Percentiles rank a stretch among this genome's conserved stretches.
Conservation (phyloP, 2,329 filamentous ascomycete species). For the Exutisphaerella laricina region DNA sequence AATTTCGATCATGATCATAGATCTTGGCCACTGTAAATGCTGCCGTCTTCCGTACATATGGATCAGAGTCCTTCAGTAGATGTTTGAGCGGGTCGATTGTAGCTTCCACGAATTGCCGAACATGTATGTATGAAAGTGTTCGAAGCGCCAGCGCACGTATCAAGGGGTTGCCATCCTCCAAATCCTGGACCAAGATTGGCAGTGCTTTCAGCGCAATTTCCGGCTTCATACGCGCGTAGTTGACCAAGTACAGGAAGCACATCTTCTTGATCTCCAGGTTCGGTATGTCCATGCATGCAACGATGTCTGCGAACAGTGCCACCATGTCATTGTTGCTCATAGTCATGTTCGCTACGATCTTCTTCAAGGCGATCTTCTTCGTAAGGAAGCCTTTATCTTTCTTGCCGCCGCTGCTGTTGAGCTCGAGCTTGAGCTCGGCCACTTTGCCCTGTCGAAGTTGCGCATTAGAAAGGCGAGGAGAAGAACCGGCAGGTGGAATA, state of each 20-base stretch:
- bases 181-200: constrained; percentile 81
- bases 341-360: constrained; percentile 99
- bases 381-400: constrained; percentile 94
- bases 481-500: constrained; percentile 14
- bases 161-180: constrained; percentile 87
- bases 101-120: constrained; percentile 89
- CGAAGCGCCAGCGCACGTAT: constrained; percentile 87
- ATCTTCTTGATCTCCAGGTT: constrained; percentile 99
- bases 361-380: constrained; percentile 98
- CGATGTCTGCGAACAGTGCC: constrained; percentile 88
- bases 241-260: constrained; percentile 97
- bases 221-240: constrained; percentile 90
- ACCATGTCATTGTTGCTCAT: constrained; percentile 99
- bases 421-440: constrained; percentile 88
- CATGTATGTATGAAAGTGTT: constrained; percentile 96
- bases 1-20: constrained; percentile 88
- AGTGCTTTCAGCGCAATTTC: constrained; percentile 92
- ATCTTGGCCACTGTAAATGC: constrained; percentile 95
- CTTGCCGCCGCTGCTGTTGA: constrained; percentile 65
- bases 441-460: constrained; percentile 79
- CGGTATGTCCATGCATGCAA: constrained; percentile 89
- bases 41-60: constrained; percentile 95
- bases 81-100: constrained; percentile 79
- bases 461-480: constrained; percentile 10
- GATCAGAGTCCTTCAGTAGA: constrained; percentile 78